Evolutionary conservation across 2,329 filamentous ascomycete genomes (phyloP).

Genomic region (Xylariaceae sp.): DNA sequence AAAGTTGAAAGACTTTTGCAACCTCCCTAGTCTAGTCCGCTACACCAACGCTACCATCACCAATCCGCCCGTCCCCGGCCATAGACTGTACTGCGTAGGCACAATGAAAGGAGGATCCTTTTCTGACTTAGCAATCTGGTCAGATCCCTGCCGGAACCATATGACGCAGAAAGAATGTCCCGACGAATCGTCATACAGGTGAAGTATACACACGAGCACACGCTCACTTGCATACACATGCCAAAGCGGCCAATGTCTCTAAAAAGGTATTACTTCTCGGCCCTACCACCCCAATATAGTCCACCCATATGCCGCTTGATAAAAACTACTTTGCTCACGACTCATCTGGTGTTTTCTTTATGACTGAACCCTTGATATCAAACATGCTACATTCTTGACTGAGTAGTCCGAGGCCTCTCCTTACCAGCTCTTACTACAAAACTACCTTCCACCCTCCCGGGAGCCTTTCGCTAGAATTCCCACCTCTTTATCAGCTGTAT

Average conservation of each 20-base stretch:
- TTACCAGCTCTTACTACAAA: constrained; percentile 28
- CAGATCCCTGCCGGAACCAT: constrained; percentile 45
- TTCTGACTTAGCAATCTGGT: constrained; percentile 36
- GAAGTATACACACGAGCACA: constrained; percentile 42
- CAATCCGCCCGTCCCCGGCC: constrained; percentile 40
- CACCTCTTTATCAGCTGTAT: constrained; percentile 5
- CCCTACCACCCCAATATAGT: constrained; percentile 46
- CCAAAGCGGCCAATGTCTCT: constrained; percentile 45
- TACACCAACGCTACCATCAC: constrained; percentile 41
- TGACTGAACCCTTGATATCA: constrained; percentile 36
- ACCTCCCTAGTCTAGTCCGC: constrained; percentile 38
- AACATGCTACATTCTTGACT: constrained; percentile 40
- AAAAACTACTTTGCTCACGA: constrained; percentile 35
- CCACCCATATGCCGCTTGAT: constrained; percentile 40
- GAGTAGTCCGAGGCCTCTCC: constrained; percentile 34
- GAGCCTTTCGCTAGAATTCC: neutral
- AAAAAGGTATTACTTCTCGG: constrained; percentile 44
- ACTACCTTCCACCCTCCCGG: constrained; percentile 23
- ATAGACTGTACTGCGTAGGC: constrained; percentile 37
- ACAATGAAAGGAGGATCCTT: constrained; percentile 41
- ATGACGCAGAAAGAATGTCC: constrained; percentile 44
- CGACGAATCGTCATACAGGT: constrained; percentile 43
- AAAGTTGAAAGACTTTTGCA: constrained; percentile 39
- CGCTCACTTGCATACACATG: constrained; percentile 43
- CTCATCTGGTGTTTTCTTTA: constrained; percentile 34